Evolutionary conservation across 169 alveolate species (phyloP), one percentile per base, ranked within the genome.

Genomic region (Cryptosporidium canis): DNA sequence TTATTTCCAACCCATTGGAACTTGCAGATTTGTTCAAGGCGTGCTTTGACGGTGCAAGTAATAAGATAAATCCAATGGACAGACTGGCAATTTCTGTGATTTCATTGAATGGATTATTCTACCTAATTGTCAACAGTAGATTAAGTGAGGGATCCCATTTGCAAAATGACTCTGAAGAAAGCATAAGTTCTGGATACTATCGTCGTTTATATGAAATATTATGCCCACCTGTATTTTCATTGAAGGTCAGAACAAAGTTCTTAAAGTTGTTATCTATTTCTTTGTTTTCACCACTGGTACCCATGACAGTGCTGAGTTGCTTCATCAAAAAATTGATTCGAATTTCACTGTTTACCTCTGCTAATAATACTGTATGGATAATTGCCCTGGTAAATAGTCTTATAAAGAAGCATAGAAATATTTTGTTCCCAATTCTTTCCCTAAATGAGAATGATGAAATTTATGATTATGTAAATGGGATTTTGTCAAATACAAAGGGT

Each of bases 151-250:
- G 41, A 2, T 41, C 64, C 35, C 21, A 21, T 67, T 11, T 67
- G 2, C 37, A 48, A n/a, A 55, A 35, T 4, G 66, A 31, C 11
- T 21, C 31, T 37, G 53, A 70, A 48, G 84, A 70, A 70, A 51
- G 35, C 9, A 70, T 70, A 45, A 58, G 87, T 55, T 55, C 87
- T 16, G 87, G 87, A 5, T 77, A 77, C 45, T 77, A 77, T 66
- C 64, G 64, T 27, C 70, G 72, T 56, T 77, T 77, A 44, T 77
- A 77, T n/a, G 70, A 55, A 41, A 56, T 61, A 35, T 4, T 77
- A 5, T 29, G 66, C 9, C 77, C 72, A 3, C 87, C 87, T 3
- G n/a, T 77, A 14, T 77, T 77, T 39, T 58, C 51, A 8, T 37
- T 77, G 35, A 55, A 55, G 27, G 24, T 44, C 21, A 77, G 72